Conservation (phyloP, 2,329 filamentous ascomycete species). For the Diaporthe citriasiana region DNA sequence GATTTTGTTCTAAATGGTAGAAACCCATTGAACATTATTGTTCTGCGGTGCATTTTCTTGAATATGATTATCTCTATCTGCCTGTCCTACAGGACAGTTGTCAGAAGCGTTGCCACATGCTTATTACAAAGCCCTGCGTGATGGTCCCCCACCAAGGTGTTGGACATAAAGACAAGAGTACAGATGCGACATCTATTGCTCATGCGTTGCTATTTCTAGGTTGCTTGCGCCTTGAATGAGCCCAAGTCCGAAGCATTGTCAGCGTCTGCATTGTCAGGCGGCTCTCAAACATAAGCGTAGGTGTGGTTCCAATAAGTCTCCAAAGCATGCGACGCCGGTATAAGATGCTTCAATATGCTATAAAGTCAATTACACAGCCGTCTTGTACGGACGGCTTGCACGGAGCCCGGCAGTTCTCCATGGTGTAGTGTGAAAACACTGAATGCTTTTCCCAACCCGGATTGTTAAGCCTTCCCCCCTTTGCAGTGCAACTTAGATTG, state of each 20-base stretch:
- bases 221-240: no score
- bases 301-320: not conserved
- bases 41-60: not conserved
- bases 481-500: conserved; percentile 33
- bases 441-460: conserved; percentile 41
- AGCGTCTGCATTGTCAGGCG: not conserved
- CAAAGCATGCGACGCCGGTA: conserved; percentile 29
- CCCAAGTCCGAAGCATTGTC: no score
- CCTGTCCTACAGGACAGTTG: not conserved
- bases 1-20: not conserved
- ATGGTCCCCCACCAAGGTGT: not conserved
- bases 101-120: not conserved
- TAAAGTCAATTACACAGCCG: conserved; percentile 37
- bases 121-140: not conserved
- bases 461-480: conserved; percentile 34
- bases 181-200: not conserved
- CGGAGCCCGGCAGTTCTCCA: conserved; percentile 9
- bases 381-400: conserved; percentile 21
- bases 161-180: not conserved
- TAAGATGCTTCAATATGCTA: conserved; percentile 41
- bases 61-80: not conserved
- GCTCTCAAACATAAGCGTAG: not conserved
- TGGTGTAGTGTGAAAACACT: conserved; percentile 34
- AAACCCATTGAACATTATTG: not conserved
- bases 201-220: no score